A percentile compares a stretch with the other conserved stretches of the same genome.
Conservation (phyloP, 2,329 filamentous ascomycete species). For the Talaromyces islandicus region DNA sequence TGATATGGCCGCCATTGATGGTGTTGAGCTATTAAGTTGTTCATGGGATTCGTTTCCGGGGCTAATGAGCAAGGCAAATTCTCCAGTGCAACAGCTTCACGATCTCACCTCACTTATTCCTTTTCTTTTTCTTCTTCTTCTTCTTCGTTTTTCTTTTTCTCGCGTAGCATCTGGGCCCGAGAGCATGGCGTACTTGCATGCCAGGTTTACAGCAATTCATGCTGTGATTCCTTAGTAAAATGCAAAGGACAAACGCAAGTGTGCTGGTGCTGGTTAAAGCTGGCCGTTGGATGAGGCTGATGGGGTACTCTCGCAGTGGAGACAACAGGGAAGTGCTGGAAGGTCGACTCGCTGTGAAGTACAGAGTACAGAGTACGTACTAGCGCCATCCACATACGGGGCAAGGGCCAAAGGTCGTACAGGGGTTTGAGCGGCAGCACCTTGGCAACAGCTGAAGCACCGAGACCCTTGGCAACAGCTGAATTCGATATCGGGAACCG, state of each 20-base stretch:
- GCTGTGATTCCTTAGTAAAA: neutral
- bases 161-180: neutral
- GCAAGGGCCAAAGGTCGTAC: neutral
- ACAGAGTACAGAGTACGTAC: no score
- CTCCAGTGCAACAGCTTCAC: neutral
- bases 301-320: neutral
- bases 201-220: neutral
- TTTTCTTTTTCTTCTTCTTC: neutral
- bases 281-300: neutral
- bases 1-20: neutral
- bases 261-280: neutral
- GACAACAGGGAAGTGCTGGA: neutral
- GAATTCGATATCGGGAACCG: neutral
- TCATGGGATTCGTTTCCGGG: neutral
- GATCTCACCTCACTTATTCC: neutral
- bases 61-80: neutral
- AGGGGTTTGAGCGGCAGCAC: neutral
- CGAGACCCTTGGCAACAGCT: neutral
- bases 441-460: neutral
- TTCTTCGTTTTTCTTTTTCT: neutral
- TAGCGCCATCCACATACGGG: neutral
- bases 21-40: neutral
- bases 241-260: neutral
- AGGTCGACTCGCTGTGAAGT: neutral
- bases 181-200: neutral